Evolutionary conservation across 441 rosid species (phyloP).

Genomic region (Monsonia emarginata): DNA sequence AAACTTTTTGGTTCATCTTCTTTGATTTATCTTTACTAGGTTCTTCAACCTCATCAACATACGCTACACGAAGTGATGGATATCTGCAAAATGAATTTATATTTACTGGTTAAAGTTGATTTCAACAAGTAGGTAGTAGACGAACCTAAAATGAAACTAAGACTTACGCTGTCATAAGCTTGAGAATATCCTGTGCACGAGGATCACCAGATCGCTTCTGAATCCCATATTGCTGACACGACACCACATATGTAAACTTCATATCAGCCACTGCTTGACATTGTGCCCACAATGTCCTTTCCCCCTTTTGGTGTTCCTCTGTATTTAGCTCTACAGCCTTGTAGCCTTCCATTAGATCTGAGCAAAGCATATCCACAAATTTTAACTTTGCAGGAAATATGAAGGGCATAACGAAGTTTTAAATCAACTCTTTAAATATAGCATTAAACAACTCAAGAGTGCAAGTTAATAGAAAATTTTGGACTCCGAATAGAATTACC

Average conservation of each 20-base stretch:
- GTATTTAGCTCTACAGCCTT: slow-evolving; percentile 74
- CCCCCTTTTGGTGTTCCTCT: slow-evolving; percentile 62
- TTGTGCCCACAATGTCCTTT: slow-evolving; percentile 71
- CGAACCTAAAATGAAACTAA: slow-evolving; percentile 5
- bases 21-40: slow-evolving; percentile 60
- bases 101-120: slow-evolving; percentile 12
- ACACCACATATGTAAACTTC: slow-evolving; percentile 92
- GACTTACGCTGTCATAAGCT: slow-evolving; percentile 76
- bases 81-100: slow-evolving; percentile 42
- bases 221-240: slow-evolving; percentile 94
- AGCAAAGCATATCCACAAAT: slow-evolving; percentile 14
- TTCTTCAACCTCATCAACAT: slow-evolving; percentile 96
- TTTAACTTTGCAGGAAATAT: slow-evolving; percentile 13
- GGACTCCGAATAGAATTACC: slow-evolving; percentile 30
- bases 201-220: slow-evolving; percentile 76
- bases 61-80: slow-evolving; percentile 96
- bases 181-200: slow-evolving; percentile 84
- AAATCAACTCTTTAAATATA: not conserved
- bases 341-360: slow-evolving; percentile 96
- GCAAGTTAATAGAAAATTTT: not conserved
- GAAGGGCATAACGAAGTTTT: not conserved
- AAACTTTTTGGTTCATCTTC: slow-evolving; percentile 60
- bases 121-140: not conserved
- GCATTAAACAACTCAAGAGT: not conserved
- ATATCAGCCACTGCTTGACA: slow-evolving; percentile 98